A percentile compares a stretch with the other conserved stretches of the same genome.
Conservation (phyloP, 78 protist genomes). For the Tieghemostelium lacteum region DNA sequence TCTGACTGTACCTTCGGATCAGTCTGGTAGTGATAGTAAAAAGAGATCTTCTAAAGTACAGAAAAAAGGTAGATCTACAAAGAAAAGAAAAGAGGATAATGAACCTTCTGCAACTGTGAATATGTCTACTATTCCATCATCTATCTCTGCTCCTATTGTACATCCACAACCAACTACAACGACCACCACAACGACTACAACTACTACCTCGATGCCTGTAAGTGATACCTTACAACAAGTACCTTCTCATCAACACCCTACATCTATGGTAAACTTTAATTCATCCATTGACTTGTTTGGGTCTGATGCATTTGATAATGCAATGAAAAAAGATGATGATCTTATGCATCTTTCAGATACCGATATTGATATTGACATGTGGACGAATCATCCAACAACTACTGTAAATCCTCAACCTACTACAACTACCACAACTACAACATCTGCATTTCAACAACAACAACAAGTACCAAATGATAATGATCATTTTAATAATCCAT, state of each 20-base stretch:
- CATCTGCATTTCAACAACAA: not conserved
- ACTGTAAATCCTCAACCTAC: not conserved
- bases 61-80: slow-evolving; percentile 26
- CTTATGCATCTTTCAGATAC: slow-evolving; percentile 76
- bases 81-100: slow-evolving; percentile 57
- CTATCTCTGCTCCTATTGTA: not conserved
- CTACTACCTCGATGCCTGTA: slow-evolving; percentile 13
- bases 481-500: not conserved
- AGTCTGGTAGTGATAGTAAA: not conserved
- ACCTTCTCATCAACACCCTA: slow-evolving; percentile 10
- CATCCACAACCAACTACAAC: not conserved
- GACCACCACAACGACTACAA: not conserved
- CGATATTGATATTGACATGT: slow-evolving; percentile 63
- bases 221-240: slow-evolving; percentile 16
- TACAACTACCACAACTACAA: not conserved
- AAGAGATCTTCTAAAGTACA: slow-evolving; percentile 15
- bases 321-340: slow-evolving; percentile 65
- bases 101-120: not conserved
- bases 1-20: not conserved
- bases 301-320: slow-evolving; percentile 21
- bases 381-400: slow-evolving; percentile 46
- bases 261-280: not conserved
- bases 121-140: not conserved
- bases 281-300: slow-evolving; percentile 69
- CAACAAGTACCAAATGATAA: not conserved